Evolutionary conservation across 768 basidiomycete genomes (phyloP), one percentile per base, ranked within the genome.

Genomic region (Lanmaoa pseudosensibilis): DNA sequence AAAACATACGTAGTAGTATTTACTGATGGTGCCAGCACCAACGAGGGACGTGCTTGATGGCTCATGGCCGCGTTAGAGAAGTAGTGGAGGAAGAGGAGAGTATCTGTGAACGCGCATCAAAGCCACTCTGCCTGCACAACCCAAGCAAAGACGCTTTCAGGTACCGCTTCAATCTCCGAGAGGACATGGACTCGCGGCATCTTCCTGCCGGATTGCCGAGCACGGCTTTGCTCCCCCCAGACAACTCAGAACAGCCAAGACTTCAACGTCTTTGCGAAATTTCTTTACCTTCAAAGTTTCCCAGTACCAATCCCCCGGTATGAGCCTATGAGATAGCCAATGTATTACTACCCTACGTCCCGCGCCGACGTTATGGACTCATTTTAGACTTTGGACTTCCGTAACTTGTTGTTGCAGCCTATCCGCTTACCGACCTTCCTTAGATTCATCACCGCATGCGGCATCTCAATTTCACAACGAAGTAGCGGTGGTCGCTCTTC

Each of bases 1-100:
- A 58, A 46, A 46, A 78, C 85, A 46, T 75, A 92, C 91, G 84
- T 91, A 36, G 90, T 93, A 4, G 90, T 92, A 65, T 87, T 91
- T 53, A 92, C 86, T 21, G 91, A 90, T 38, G 91, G 91, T 64
- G 87, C 85, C 38, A 93, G 82, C 61, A 84, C 79, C 54, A 92
- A 78, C 62, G 79, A 77, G 23, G 91, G 90, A 54, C 87, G 83
- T 68, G 78, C 79, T 68, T 76, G 78, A 63, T 80, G 76, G 75
- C 77, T 84, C 86, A 87, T 89, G 67, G 73, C 76, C 74, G 65
- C 47, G 58, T 50, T 56, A 65, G 58, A 58, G 66, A 59, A 58
- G 64, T 64, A 62, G 63, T 66, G 57, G 65, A 66, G 56, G 64
- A 54, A 48, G 60, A 49, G 60, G 55, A 55, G 51, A 57, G 63